Conservation (phyloP, 306 rosid species). For the Pyrus pyrifolia region DNA sequence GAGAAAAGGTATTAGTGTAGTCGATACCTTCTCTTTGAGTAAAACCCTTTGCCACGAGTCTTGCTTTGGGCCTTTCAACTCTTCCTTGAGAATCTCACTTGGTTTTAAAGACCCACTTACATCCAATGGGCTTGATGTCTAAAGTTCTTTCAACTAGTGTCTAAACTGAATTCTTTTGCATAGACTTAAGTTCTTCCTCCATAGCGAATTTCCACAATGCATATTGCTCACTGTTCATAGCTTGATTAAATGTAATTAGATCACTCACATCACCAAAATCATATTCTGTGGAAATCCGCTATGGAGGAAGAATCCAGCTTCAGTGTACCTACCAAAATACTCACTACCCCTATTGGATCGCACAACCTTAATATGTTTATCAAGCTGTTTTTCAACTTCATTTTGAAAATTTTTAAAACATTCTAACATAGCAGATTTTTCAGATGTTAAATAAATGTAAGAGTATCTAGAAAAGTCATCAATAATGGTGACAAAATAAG, state of each 20-base stretch:
- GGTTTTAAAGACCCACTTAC: not conserved
- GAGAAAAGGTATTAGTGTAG: not conserved
- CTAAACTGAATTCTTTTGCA: not conserved
- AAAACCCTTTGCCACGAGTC: not conserved
- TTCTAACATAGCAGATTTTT: not conserved
- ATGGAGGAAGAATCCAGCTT: not conserved
- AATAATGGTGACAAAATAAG: not conserved
- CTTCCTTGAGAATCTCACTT: not conserved
- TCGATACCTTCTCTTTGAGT: not conserved
- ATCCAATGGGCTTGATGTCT: not conserved
- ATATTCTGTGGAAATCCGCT: too few species aligned
- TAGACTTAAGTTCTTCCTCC: not conserved
- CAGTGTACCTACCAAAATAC: not conserved
- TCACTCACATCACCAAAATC: not conserved
- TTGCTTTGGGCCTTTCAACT: not conserved
- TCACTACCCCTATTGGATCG: not conserved
- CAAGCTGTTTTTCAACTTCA: not conserved
- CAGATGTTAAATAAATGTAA: too few species aligned
- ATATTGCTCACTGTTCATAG: too few species aligned
- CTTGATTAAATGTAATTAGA: not conserved
- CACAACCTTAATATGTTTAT: not conserved
- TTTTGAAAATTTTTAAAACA: not conserved
- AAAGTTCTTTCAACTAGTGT: not conserved
- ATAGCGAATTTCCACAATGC: not conserved
- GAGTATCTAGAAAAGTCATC: not conserved